These are phyloP conservation scores for Sphaerulina vaccinii DNA, from an alignment of 2,329 filamentous ascomycete genomes.

Conservation along the genomic window DNA sequence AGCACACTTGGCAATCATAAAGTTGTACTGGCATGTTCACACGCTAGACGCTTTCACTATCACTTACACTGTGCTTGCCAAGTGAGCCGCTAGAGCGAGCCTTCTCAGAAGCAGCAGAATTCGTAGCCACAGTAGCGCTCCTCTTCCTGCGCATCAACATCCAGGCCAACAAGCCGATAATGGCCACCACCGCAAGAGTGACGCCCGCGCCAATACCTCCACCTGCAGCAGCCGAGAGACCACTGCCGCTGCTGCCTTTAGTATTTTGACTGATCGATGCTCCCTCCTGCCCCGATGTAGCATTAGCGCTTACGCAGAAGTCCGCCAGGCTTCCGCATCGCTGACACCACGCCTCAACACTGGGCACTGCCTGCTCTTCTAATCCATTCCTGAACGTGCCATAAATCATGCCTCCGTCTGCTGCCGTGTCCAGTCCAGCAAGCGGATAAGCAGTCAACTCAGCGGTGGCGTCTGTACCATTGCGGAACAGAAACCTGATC, in stretches of 20 bases:
- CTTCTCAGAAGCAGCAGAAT: too few relatives aligned
- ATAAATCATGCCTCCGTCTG: conserved; percentile 41
- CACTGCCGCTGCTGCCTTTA: not conserved
- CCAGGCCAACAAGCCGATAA: conserved; percentile 4
- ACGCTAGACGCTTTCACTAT: conserved; percentile 6
- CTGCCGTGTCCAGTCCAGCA: conserved; percentile 42
- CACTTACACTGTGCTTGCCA: conserved; percentile 1
- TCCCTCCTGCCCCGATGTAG: not conserved
- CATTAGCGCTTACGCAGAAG: conserved; percentile 13
- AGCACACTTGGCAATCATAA: too few relatives aligned
- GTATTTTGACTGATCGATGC: not conserved
- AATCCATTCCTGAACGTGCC: conserved; percentile 1
- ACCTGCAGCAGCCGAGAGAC: conserved; percentile 11
- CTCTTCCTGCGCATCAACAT: conserved; percentile 1
- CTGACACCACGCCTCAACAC: conserved; percentile 11
- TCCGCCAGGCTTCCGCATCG: conserved; percentile 9
- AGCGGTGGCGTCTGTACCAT: conserved; percentile 46
- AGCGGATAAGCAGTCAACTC: conserved; percentile 47
- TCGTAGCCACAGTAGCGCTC: not conserved
- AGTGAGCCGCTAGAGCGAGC: not conserved
- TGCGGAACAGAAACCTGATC: conserved; percentile 57
- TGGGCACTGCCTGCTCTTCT: conserved; percentile 1
- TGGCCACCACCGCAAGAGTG: conserved; percentile 10
- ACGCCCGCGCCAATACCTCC: conserved; percentile 14
- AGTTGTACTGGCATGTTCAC: too few relatives aligned